A percentile compares a stretch with the other conserved stretches of the same genome.
These are phyloP conservation scores for Saccharomycopsis guyanensis DNA, from an alignment of 805 yeast genomes.

Conservation along the genomic window DNA sequence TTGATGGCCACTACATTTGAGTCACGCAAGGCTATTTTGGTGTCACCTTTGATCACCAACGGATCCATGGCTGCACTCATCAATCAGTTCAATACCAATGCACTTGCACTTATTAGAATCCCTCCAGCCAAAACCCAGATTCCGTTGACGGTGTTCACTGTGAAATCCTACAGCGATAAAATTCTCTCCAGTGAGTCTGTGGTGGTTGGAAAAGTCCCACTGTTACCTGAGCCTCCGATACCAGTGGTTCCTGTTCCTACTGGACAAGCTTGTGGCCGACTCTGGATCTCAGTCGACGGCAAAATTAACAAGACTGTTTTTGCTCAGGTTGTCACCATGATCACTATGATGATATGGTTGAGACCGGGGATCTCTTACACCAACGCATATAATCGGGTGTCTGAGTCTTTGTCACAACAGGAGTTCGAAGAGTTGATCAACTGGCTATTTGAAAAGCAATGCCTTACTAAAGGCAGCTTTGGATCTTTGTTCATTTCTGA, in stretches of 20 bases:
- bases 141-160: background rate
- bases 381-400: conserved; percentile 24
- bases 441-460: conserved; percentile 10
- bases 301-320: conserved; percentile 52
- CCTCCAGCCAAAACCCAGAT: background rate
- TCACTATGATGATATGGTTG: conserved; percentile 39
- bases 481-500: conserved; percentile 11
- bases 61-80: conserved; percentile 8
- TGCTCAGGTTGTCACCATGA: conserved; percentile 42
- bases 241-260: conserved; percentile 41
- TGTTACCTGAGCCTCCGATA: conserved; percentile 12
- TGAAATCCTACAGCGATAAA: conserved; percentile 3
- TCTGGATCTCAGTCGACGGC: conserved; percentile 70
- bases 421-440: conserved; percentile 11
- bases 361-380: conserved; percentile 46
- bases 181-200: conserved; percentile 23
- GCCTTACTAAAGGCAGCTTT: background rate
- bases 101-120: background rate
- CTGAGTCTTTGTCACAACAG: conserved; percentile 13
- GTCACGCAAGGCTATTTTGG: conserved; percentile 44
- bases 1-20: conserved; percentile 34
- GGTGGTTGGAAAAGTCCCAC: conserved; percentile 33
- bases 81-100: background rate
- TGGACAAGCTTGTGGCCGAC: conserved; percentile 52
- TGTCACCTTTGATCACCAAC: conserved; percentile 31